A percentile compares a stretch with the other conserved stretches of the same genome.
Evolutionary conservation across 805 yeast species (phyloP).

Genomic region (Scheffersomyces spartinae): DNA sequence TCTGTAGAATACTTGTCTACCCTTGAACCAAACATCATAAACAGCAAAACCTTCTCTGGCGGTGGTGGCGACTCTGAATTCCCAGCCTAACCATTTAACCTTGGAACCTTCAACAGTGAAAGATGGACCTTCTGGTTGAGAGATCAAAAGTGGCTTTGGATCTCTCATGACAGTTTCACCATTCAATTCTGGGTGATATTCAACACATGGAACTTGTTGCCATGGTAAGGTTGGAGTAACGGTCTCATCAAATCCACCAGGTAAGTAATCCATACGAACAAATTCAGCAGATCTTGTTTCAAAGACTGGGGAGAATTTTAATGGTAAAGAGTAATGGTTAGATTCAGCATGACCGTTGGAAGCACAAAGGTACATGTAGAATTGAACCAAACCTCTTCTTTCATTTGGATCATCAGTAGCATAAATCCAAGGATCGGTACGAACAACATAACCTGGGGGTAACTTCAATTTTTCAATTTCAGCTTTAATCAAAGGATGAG

Average conservation of each 20-base stretch:
- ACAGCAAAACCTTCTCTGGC: conserved; percentile 73
- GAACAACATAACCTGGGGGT: conserved; percentile 43
- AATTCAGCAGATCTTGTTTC: conserved; percentile 49
- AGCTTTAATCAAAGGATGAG: conserved; percentile 47
- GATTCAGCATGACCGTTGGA: conserved; percentile 56
- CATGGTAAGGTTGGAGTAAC: conserved; percentile 47
- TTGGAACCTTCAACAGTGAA: conserved; percentile 48
- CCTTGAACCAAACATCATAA: conserved; percentile 64
- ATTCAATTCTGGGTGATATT: conserved; percentile 63
- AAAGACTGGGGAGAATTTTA: conserved; percentile 64
- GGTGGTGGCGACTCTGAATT: conserved; percentile 56
- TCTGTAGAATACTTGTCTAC: conserved; percentile 66
- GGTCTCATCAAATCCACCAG: conserved; percentile 58
- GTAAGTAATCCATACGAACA: conserved; percentile 62
- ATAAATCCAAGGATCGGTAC: conserved; percentile 78
- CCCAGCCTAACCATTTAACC: conserved; percentile 78
- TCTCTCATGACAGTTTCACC: conserved; percentile 40
- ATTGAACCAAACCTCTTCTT: conserved; percentile 52
- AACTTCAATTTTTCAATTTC: conserved; percentile 59
- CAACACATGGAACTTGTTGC: conserved; percentile 49
- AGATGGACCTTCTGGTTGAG: conserved; percentile 75
- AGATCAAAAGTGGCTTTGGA: conserved; percentile 56
- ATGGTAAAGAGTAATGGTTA: conserved; percentile 66
- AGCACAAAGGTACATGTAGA: conserved; percentile 61
- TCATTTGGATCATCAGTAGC: conserved; percentile 63